Base-by-base conservation (phyloP, 768 basidiomycete genomes). In the Vararia minispora region DNA sequence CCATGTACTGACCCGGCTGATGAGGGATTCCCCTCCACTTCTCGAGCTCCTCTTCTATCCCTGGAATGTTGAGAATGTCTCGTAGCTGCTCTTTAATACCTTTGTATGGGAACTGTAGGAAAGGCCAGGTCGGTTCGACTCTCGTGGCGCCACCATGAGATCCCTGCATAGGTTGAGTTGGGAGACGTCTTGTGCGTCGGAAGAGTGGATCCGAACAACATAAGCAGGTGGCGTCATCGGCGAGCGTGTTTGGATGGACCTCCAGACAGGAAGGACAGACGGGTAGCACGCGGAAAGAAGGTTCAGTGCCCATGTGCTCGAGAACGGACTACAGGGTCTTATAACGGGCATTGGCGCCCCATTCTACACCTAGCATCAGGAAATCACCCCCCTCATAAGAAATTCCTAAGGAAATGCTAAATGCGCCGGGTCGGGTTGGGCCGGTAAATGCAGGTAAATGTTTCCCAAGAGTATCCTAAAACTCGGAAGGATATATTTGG, bases 41-140 rank as follows among this genome's bases (percentile, higher is more conserved):
- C 8, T 56, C 47, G 7, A 57, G 28, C 5, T 34, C 43, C 0
- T 54, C 55, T 36, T 61, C 55, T 4, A 58, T 28, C 0, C 54
- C 56, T 10, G 52, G 51, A 6, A 49, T 12, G 1, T 10, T 14
- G 7, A 31, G 18, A 6, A 31, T 31, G 8, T 31, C 30, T 7
- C 14, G 30, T 6, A 31, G 30, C 30, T 31, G 30, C 14, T 7
- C 30, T 31, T 31, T 17, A 31, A 31, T 31, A 7, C 30, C 30
- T 17, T 31, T 31, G 30, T 7, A 6, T 16, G 30, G 30, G 14
- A 31, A 31, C 14, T 31, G 30, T 6, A 31, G 30, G 14, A 14
- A 7, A 31, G 30, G 30, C 8, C 14, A 6, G 6, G 14, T 7
- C 7, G n/a, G n/a, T n/a, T n/a, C n/a, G n/a, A n/a, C n/a, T n/a